Percentiles rank a stretch among this genome's conserved stretches.
phyloP scores from a whole-genome alignment of 495 filamentous ascomycete species.

The Xylaria sp. region DNA sequence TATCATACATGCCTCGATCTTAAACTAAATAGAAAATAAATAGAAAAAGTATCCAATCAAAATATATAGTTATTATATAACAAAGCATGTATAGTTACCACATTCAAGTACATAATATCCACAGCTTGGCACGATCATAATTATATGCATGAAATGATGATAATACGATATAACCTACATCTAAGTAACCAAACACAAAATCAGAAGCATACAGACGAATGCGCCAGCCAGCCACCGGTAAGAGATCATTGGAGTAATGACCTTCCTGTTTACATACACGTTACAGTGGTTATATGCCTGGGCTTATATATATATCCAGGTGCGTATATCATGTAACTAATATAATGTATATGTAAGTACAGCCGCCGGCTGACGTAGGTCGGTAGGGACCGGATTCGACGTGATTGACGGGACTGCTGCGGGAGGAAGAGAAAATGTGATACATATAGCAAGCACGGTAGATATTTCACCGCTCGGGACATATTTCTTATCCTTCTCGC shows the following conservation, averaged over 20 bases:
- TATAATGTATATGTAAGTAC: not conserved
- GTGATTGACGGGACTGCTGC: not conserved
- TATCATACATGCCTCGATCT: too few relatives aligned
- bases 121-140: not conserved
- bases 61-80: too few relatives aligned
- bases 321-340: not conserved
- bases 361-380: too few relatives aligned
- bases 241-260: not conserved
- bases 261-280: not conserved
- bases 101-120: not conserved
- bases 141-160: not conserved
- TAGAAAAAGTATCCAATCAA: too few relatives aligned
- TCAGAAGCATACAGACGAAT: not conserved
- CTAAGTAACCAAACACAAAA: not conserved
- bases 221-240: slow-evolving; percentile 10
- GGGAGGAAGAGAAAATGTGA: not conserved
- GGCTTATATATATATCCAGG: too few relatives aligned
- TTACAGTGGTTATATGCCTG: not conserved
- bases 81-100: too few relatives aligned
- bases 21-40: too few relatives aligned
- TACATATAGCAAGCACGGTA: not conserved
- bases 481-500: not conserved
- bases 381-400: not conserved
- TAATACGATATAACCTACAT: not conserved
- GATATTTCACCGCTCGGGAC: not conserved